Evolutionary conservation across 768 basidiomycete species (phyloP), one percentile per base, ranked within the genome.

Genomic region (Austroboletus festivus): DNA sequence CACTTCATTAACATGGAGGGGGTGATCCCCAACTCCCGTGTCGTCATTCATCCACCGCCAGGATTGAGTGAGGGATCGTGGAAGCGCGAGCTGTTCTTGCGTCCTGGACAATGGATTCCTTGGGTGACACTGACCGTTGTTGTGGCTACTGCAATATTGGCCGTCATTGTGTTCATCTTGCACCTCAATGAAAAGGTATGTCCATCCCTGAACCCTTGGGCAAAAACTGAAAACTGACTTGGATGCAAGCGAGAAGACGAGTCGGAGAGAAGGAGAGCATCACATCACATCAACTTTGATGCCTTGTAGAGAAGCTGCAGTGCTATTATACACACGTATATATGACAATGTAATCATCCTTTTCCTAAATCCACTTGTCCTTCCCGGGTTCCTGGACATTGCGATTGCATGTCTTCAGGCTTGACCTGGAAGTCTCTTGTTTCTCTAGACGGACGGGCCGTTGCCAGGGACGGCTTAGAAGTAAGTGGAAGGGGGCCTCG

Each of bases 261-360:
- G 69, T 64, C 87, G 59, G 95, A 99, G 67, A 68, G 93, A 50
- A 78, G 91, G 59, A 78, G 86, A 57, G 82, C 84, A 24, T 85
- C 93, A n/a, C 93, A 96, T 69, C 86, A 92, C 60, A 95, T 99
- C 67, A 99, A 99, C 57, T 97, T 99, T 60, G 93, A 94, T 65
- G 95, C 95, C 12, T 71, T 97, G 59, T 96, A 74, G 39, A 22
- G 15, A 8, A 31, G 12, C 26, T 42, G 4, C 19, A 12, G 24
- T 30, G 48, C 23, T 54, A 61, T 48, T 44, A 40, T 59, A 67
- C 40, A 59, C 26, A 34, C 48, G 15, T 10, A 28, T 13, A 4
- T 54, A 55, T 15, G 26, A 18, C 24, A 47, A 50, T 51, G 42
- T 47, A 44, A 43, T 51, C 35, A 47, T n/a, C n/a, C 19, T 38